Percentiles rank a stretch among this genome's conserved stretches.
These are phyloP conservation scores for Pisolithus albus DNA, from an alignment of 768 basidiomycete genomes.

Conservation along the genomic window DNA sequence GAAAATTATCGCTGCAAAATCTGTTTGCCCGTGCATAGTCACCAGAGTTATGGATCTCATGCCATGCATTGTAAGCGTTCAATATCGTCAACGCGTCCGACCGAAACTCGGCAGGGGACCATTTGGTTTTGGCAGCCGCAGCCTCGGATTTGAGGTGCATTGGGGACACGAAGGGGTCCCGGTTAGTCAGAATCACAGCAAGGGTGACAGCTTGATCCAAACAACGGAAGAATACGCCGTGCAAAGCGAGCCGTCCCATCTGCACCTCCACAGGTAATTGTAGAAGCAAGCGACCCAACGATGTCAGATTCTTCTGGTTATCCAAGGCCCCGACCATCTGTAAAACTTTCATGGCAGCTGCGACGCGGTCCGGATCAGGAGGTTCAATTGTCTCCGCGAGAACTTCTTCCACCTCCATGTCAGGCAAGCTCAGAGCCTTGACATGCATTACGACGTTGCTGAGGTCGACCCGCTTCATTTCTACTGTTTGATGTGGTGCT, in stretches of 20 bases:
- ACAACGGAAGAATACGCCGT: constrained; percentile 90
- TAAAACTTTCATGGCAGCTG: constrained; percentile 71
- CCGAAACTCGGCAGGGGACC: constrained; percentile 72
- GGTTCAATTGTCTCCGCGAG: constrained; percentile 82
- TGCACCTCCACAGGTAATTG: constrained; percentile 87
- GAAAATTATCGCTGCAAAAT: constrained; percentile 82
- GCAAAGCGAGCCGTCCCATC: constrained; percentile 83
- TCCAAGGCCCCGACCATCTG: constrained; percentile 87
- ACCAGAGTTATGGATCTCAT: constrained; percentile 57
- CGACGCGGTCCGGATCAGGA: constrained; percentile 69
- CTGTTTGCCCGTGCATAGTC: constrained; percentile 60
- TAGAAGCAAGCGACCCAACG: constrained; percentile 81
- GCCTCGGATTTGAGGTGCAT: constrained; percentile 69
- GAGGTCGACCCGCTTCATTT: constrained; percentile 89
- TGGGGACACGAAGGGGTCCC: constrained; percentile 87
- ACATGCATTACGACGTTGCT: constrained; percentile 95
- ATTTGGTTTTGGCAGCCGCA: constrained; percentile 64
- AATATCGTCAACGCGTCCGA: constrained; percentile 80
- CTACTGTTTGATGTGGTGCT: constrained; percentile 80
- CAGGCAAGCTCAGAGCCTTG: constrained; percentile 86
- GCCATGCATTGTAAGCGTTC: constrained; percentile 80
- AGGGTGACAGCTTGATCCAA: constrained; percentile 81
- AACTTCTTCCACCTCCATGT: constrained; percentile 81
- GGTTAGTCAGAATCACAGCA: constrained; percentile 85
- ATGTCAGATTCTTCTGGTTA: constrained; percentile 65